A percentile compares a stretch with the other conserved stretches of the same genome.
These are phyloP conservation scores for Blastocladiella emersonii DNA, from an alignment of 371 early-diverging fungal species.

Conservation along the genomic window DNA sequence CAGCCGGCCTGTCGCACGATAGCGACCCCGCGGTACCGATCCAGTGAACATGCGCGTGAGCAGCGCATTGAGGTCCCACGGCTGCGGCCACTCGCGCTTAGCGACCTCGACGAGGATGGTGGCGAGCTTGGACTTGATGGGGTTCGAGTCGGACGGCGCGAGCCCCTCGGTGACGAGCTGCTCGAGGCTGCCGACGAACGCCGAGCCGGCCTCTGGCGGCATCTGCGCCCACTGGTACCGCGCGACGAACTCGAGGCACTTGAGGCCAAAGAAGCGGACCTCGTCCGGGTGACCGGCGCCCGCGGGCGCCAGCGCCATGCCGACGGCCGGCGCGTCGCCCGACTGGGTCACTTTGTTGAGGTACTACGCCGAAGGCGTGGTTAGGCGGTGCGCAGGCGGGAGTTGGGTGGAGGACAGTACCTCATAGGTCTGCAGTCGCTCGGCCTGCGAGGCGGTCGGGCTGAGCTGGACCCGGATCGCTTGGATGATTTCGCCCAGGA, in stretches of 20 bases:
- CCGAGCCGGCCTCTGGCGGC: not conserved
- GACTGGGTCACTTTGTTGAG: not conserved
- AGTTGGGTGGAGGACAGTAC: too few species aligned
- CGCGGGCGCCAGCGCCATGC: not conserved
- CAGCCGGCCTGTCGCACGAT: too few species aligned
- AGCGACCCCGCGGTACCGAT: too few species aligned
- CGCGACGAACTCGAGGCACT: not conserved
- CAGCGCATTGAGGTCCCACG: not conserved
- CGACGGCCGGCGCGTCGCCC: not conserved
- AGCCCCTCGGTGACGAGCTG: not conserved
- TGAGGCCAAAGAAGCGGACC: constrained; percentile 2
- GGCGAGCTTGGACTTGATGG: not conserved
- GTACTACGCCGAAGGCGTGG: not conserved
- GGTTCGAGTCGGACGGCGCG: not conserved
- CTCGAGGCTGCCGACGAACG: too few species aligned
- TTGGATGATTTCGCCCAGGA: not conserved
- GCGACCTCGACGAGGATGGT: not conserved
- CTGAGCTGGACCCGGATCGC: not conserved
- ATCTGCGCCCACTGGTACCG: not conserved
- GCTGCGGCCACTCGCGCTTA: constrained; percentile 1
- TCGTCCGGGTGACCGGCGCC: not conserved
- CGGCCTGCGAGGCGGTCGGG: not conserved
- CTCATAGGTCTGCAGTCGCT: not conserved
- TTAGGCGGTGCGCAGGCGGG: not conserved
- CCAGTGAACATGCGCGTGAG: not conserved